A percentile compares a stretch with the other conserved stretches of the same genome.
Evolutionary conservation across 2,329 filamentous ascomycete species (phyloP).

Genomic region (Penicillium palitans): DNA sequence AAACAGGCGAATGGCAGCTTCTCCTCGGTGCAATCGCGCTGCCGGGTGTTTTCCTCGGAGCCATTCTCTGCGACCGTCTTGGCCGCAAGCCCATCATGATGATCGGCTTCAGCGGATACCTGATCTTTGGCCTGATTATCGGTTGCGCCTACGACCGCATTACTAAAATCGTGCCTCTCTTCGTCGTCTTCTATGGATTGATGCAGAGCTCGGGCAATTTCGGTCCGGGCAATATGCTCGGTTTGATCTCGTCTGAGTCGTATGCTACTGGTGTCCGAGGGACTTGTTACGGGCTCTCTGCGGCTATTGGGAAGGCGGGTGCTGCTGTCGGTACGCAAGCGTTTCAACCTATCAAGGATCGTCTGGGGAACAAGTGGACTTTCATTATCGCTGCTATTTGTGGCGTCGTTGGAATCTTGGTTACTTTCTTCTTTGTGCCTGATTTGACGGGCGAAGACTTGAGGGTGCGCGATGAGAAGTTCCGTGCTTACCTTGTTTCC

Average conservation of each 20-base stretch:
- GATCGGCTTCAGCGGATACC: conserved; percentile 52
- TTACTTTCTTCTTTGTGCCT: conserved; percentile 52
- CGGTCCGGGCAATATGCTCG: conserved; percentile 55
- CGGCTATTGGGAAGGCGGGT: conserved; percentile 54
- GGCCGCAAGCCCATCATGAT: conserved; percentile 55
- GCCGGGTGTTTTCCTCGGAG: conserved; percentile 54
- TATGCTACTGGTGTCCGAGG: conserved; percentile 56
- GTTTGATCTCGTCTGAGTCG: conserved; percentile 52
- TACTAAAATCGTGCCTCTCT: conserved; percentile 52
- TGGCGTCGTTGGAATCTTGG: conserved; percentile 49
- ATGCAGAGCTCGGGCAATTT: conserved; percentile 54
- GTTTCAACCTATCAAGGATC: conserved; percentile 50
- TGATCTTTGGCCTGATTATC: conserved; percentile 55
- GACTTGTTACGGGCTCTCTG: conserved; percentile 54
- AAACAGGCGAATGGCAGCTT: conserved; percentile 52
- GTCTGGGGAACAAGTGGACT: conserved; percentile 52
- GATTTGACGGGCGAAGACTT: conserved; percentile 50
- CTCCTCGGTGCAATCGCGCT: conserved; percentile 45
- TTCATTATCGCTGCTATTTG: conserved; percentile 56
- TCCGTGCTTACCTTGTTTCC: conserved; percentile 46
- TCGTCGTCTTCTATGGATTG: conserved; percentile 55
- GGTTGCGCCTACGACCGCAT: conserved; percentile 52
- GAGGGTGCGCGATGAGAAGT: conserved; percentile 45
- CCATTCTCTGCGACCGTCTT: conserved; percentile 49
- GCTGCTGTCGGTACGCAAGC: conserved; percentile 55